Evolutionary conservation across 257 asterid species (phyloP).

Genomic region (Fraxinus quadrangulata): DNA sequence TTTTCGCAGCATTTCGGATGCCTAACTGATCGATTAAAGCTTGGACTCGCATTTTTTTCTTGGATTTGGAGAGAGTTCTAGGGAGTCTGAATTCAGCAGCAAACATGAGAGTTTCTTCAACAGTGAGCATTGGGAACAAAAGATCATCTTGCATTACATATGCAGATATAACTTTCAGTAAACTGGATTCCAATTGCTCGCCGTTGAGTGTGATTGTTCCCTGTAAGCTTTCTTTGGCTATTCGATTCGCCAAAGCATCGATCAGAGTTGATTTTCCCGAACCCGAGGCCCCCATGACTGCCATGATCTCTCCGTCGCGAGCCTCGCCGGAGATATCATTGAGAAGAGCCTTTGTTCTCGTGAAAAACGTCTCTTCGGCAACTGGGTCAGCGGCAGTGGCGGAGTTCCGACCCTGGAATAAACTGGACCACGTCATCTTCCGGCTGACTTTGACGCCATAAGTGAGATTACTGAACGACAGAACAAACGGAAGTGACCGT

Average conservation of each 20-base stretch:
- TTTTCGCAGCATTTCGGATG: slow-evolving; percentile 32
- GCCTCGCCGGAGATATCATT: slow-evolving; percentile 55
- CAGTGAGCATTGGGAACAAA: slow-evolving; percentile 47
- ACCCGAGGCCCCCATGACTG: slow-evolving; percentile 52
- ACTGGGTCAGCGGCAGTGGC: background rate
- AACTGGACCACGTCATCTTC: slow-evolving; percentile 20
- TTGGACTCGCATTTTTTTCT: slow-evolving; percentile 40
- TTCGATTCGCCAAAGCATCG: slow-evolving; percentile 51
- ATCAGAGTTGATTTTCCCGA: slow-evolving; percentile 53
- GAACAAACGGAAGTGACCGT: slow-evolving; percentile 53
- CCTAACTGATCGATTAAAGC: slow-evolving; percentile 45
- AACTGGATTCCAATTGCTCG: slow-evolving; percentile 34
- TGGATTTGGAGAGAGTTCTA: slow-evolving; percentile 33
- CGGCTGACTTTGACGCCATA: slow-evolving; percentile 48
- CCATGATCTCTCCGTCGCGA: slow-evolving; percentile 48
- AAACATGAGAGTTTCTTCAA: slow-evolving; percentile 48
- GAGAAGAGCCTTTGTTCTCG: slow-evolving; percentile 32
- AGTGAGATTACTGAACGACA: slow-evolving; percentile 59
- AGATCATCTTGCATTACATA: slow-evolving; percentile 57
- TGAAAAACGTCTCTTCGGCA: slow-evolving; percentile 24
- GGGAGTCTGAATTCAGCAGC: slow-evolving; percentile 50
- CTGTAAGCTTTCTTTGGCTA: slow-evolving; percentile 43
- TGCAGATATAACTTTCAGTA: slow-evolving; percentile 49
- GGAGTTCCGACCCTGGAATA: slow-evolving; percentile 21
- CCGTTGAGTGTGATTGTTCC: slow-evolving; percentile 48